Conservation (phyloP, 768 basidiomycete species). For the Tulasnella calospora region DNA sequence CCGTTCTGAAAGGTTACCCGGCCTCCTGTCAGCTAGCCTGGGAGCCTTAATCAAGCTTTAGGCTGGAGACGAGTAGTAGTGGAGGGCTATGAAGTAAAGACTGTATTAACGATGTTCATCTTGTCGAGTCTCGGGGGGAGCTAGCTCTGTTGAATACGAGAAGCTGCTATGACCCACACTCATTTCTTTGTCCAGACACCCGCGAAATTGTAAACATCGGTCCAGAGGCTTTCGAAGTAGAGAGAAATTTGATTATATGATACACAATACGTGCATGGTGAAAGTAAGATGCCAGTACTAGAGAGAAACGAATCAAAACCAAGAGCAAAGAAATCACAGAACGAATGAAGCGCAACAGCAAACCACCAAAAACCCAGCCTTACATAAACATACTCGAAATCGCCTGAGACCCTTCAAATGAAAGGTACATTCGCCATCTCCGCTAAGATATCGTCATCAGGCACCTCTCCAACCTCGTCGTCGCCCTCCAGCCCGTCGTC, state of each 20-base stretch:
- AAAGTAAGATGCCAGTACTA: background rate
- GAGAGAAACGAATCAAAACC: conserved; percentile 30
- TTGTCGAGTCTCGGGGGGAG: too few species aligned
- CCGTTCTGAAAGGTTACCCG: too few species aligned
- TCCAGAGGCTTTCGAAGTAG: conserved; percentile 38
- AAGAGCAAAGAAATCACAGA: background rate
- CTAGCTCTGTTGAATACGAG: too few species aligned
- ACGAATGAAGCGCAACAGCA: background rate
- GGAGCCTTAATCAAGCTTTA: too few species aligned
- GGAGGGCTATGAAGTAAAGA: too few species aligned
- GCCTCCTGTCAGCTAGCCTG: too few species aligned
- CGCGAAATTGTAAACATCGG: conserved; percentile 28
- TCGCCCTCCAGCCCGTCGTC: conserved; percentile 37
- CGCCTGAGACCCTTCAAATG: background rate
- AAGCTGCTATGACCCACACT: too few species aligned
- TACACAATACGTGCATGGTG: background rate
- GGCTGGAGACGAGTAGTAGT: too few species aligned
- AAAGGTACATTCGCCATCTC: conserved; percentile 58
- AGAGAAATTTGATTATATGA: background rate
- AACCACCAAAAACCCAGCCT: background rate
- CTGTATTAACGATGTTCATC: too few species aligned
- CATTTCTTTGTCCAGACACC: too few species aligned
- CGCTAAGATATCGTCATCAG: conserved; percentile 57
- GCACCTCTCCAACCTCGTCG: conserved; percentile 32
- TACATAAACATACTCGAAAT: background rate